A percentile compares a stretch with the other conserved stretches of the same genome.
Evolutionary conservation across 2,329 filamentous ascomycete genomes (phyloP).

Genomic region (Microascus cirrosus): DNA sequence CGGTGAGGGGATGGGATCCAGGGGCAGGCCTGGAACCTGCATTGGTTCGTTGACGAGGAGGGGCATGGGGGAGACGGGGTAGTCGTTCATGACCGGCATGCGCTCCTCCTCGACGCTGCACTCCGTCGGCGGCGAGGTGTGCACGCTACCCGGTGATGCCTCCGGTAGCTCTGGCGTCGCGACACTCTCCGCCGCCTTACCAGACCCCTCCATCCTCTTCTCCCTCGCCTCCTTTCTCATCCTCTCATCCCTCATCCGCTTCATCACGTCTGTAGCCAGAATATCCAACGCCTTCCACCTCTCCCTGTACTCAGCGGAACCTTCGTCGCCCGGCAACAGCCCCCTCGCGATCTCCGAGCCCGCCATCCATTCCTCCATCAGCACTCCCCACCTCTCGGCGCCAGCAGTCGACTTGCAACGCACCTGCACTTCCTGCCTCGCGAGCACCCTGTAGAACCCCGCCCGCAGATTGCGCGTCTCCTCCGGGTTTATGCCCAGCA

Average conservation of each 20-base stretch:
- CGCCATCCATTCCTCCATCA: constrained; percentile 59
- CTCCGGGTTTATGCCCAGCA: constrained; percentile 30
- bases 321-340: constrained; percentile 37
- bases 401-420: constrained; percentile 65
- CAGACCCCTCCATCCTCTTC: not conserved
- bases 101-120: constrained; percentile 10
- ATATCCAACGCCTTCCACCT: constrained; percentile 59
- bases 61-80: constrained; percentile 6
- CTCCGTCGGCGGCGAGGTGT: constrained; percentile 8
- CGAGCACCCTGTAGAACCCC: constrained; percentile 55
- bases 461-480: constrained; percentile 49
- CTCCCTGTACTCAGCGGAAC: constrained; percentile 38
- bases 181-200: not conserved
- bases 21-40: constrained; percentile 3
- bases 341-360: constrained; percentile 42
- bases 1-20: not conserved
- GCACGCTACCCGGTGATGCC: not conserved
- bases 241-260: constrained; percentile 60
- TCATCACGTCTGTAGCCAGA: constrained; percentile 66
- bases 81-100: constrained; percentile 4
- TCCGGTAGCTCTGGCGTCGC: not conserved
- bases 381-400: constrained; percentile 56
- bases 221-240: constrained; percentile 34
- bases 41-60: constrained; percentile 1
- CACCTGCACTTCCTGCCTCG: constrained; percentile 44